Evolutionary conservation across 306 rosid species (phyloP).

Genomic region (Sicyos baderoa): DNA sequence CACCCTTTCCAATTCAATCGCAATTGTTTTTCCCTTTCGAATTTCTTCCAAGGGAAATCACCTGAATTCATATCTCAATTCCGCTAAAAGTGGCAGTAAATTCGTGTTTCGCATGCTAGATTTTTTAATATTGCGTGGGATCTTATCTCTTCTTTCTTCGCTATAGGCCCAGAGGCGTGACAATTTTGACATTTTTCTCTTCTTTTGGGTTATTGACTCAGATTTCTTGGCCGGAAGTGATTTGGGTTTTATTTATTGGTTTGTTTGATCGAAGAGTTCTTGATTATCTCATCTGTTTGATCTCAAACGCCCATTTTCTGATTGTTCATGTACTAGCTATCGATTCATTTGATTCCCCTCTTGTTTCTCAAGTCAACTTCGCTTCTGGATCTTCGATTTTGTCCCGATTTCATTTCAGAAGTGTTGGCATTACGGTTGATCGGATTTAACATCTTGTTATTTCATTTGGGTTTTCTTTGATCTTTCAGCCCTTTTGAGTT

Average conservation of each 20-base stretch:
- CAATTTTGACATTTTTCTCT: not conserved
- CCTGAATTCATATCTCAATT: not conserved
- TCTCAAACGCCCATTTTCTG: not conserved
- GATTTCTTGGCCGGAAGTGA: not conserved
- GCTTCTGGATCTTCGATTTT: not conserved
- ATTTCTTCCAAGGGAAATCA: not conserved
- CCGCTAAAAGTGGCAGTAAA: not conserved
- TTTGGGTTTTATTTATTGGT: not conserved
- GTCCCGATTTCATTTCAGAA: not conserved
- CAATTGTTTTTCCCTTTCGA: not conserved
- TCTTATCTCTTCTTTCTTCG: not conserved
- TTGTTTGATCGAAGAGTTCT: not conserved
- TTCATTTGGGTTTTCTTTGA: not conserved
- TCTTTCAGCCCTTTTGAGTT: constrained; percentile 6
- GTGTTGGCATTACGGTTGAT: not conserved
- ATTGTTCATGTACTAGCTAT: not conserved
- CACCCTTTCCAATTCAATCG: not conserved
- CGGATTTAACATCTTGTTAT: not conserved
- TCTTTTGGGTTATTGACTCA: not conserved
- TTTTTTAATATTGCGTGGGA: not conserved
- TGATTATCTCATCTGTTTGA: not conserved
- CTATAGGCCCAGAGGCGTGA: not conserved
- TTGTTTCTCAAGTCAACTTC: not conserved
- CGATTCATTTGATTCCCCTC: not conserved
- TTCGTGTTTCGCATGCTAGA: not conserved